A percentile compares a stretch with the other conserved stretches of the same genome.
These are phyloP conservation scores for Podospora bellae-mahoneyi DNA, from an alignment of 495 filamentous ascomycete species.

Conservation along the genomic window DNA sequence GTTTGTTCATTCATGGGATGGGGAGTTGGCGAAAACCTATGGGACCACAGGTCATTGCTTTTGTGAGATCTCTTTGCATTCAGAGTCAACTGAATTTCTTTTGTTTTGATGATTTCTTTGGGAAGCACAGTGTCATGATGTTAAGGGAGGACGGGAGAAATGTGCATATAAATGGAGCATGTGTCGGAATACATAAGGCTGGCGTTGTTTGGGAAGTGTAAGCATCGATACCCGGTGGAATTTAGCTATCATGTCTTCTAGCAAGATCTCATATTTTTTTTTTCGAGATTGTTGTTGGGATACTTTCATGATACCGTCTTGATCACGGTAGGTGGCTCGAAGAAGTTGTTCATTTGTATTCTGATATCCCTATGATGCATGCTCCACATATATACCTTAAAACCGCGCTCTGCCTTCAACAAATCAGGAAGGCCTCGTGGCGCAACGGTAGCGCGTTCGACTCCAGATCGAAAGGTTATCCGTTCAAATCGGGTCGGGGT, in stretches of 20 bases:
- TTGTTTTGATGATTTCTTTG: background rate
- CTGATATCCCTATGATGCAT: no score
- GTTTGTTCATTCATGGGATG: background rate
- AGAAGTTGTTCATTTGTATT: background rate
- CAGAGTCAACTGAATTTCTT: background rate
- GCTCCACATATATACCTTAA: background rate
- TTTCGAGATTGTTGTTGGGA: background rate
- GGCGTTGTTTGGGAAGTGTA: background rate
- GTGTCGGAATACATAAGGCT: background rate
- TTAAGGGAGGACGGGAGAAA: background rate
- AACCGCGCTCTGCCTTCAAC: background rate
- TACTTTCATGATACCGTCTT: background rate
- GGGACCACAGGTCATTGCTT: background rate
- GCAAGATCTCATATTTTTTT: background rate
- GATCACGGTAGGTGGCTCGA: background rate
- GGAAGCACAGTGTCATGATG: background rate
- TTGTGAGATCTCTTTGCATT: background rate
- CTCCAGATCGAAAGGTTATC: slow-evolving; percentile 8
- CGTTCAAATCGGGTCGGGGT: slow-evolving; percentile 8
- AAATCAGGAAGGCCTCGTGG: background rate
- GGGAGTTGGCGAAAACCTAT: background rate
- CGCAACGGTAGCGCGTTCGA: slow-evolving; percentile 8
- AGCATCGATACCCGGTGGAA: background rate
- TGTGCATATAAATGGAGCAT: background rate
- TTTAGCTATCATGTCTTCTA: background rate